Evolutionary conservation across 2,329 filamentous ascomycete species (phyloP).

Genomic region (Hymenoscyphus occultus): DNA sequence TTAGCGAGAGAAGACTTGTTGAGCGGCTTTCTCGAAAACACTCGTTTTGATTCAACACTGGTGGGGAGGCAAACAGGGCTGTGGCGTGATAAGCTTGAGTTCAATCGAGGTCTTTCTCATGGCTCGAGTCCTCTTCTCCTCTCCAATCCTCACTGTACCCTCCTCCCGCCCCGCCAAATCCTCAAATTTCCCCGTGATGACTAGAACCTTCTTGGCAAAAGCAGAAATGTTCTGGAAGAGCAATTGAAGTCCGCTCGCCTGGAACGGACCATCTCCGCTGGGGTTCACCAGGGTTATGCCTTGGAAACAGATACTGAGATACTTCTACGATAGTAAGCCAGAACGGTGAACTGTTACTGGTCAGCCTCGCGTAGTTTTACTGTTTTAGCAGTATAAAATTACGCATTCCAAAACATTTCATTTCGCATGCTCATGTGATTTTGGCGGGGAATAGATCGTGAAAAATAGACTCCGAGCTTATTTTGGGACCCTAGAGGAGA

Average conservation of each 20-base stretch:
- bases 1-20: not conserved
- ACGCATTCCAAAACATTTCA: not conserved
- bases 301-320: not conserved
- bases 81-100: slow-evolving; percentile 4
- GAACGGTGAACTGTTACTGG: not conserved
- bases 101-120: not conserved
- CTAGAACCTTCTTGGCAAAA: slow-evolving; percentile 6
- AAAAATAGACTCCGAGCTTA: slow-evolving; percentile 4
- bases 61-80: not conserved
- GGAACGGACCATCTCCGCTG: not conserved
- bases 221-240: slow-evolving; percentile 23
- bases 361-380: not conserved
- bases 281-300: not conserved
- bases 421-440: not conserved
- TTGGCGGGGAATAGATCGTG: slow-evolving; percentile 2
- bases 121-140: not conserved
- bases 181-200: slow-evolving; percentile 1
- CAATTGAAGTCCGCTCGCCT: not conserved
- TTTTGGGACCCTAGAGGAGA: slow-evolving; percentile 12
- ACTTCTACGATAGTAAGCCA: not conserved
- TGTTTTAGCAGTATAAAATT: not conserved
- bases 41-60: not conserved
- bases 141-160: not conserved
- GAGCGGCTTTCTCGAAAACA: not conserved
- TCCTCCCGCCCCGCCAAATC: not conserved